These are phyloP conservation scores for Quercus bicolor DNA, from an alignment of 306 rosid genomes.

Conservation along the genomic window DNA sequence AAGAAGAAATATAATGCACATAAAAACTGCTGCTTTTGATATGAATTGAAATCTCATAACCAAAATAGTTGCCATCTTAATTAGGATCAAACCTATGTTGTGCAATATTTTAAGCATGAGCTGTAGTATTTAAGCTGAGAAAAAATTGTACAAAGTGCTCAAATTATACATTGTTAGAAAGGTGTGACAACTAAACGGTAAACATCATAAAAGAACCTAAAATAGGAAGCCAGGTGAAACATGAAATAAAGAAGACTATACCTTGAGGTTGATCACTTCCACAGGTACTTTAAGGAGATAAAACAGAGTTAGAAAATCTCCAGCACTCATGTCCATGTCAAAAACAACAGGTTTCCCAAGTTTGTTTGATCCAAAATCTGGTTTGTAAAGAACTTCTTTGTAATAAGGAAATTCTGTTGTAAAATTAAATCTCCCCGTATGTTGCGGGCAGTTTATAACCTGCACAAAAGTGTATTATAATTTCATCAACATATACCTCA, in stretches of 20 bases:
- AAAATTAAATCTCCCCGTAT: slow-evolving; percentile 72
- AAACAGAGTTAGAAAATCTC: slow-evolving; percentile 81
- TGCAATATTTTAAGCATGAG: no score
- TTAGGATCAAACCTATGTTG: not conserved
- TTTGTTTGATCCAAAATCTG: slow-evolving; percentile 41
- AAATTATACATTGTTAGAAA: not conserved
- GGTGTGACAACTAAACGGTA: not conserved
- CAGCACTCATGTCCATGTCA: slow-evolving; percentile 99
- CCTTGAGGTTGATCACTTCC: slow-evolving; percentile 76
- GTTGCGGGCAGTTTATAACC: slow-evolving; percentile 44
- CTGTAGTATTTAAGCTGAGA: no score
- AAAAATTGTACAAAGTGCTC: no score
- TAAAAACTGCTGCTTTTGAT: not conserved
- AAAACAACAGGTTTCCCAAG: slow-evolving; percentile 80
- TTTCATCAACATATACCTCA: not conserved
- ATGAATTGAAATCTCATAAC: not conserved
- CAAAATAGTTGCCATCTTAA: not conserved
- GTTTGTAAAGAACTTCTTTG: slow-evolving; percentile 58
- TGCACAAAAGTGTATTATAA: not conserved
- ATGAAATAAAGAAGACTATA: slow-evolving; percentile 6
- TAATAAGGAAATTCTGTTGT: slow-evolving; percentile 75
- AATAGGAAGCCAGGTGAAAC: no score
- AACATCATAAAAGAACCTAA: not conserved
- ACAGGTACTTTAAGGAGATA: slow-evolving; percentile 82
- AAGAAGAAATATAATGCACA: not conserved